These are phyloP conservation scores for Xylariales sp. DNA, from an alignment of 2,329 filamentous ascomycete species.

Conservation along the genomic window DNA sequence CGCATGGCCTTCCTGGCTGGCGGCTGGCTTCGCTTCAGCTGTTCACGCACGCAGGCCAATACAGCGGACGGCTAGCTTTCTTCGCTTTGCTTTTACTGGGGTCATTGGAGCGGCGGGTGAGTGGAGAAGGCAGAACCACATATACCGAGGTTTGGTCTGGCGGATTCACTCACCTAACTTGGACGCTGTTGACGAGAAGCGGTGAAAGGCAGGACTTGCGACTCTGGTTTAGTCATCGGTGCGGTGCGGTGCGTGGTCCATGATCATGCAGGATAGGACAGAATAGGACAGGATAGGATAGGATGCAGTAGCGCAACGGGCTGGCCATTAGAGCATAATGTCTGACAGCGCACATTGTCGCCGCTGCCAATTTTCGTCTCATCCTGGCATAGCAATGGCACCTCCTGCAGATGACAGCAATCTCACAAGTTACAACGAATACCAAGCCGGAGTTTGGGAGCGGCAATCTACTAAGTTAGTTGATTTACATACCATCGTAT, in stretches of 20 bases:
- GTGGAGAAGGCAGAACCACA: background rate
- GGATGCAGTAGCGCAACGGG: too few relatives aligned
- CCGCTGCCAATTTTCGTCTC: background rate
- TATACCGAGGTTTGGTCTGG: background rate
- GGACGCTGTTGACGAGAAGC: slow-evolving; percentile 2
- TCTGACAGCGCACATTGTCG: too few relatives aligned
- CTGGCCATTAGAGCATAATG: too few relatives aligned
- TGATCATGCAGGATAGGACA: background rate
- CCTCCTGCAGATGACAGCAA: background rate
- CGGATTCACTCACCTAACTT: too few relatives aligned
- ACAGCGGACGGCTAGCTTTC: background rate
- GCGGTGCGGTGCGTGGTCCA: background rate
- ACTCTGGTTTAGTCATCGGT: background rate
- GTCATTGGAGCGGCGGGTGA: background rate
- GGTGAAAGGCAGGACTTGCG: background rate
- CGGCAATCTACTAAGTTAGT: too few relatives aligned
- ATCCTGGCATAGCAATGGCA: background rate
- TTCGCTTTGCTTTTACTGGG: background rate
- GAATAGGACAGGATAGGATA: too few relatives aligned
- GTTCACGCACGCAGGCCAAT: background rate
- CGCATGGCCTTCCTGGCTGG: background rate
- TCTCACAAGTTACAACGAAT: background rate
- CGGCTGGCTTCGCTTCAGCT: background rate
- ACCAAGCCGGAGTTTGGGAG: too few relatives aligned
- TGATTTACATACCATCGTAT: too few relatives aligned